Base-by-base conservation (phyloP, 1,284 basidiomycete genomes). In the Porogramme epimiltina region DNA sequence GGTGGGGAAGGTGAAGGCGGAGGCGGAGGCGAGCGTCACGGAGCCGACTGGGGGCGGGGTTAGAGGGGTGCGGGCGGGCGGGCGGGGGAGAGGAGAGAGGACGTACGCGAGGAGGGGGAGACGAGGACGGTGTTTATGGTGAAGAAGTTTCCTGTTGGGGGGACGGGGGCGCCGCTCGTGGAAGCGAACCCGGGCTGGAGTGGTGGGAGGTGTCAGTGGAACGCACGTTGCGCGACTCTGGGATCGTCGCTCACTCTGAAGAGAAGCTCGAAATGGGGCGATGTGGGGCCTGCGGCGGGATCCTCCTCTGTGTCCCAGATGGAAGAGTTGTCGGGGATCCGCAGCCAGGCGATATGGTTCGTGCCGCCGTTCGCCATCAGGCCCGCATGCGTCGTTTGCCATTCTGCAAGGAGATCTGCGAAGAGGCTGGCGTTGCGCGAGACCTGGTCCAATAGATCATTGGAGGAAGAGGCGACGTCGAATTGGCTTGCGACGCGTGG, bases 1-100 rank as follows among this genome's bases (percentile, higher is more conserved):
- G n/a, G n/a, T n/a, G n/a, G 77, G 77, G n/a, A 58, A 43, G n/a
- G 65, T 68, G 45, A 77, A 74, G 0, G 76, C 72, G 54, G 74
- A 62, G 15, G 61, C 61, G 4, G 69, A 71, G 8, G 31, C 23
- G 8, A 51, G 41, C n/a, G 50, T 47, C 18, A 51, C 36, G 36
- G 45, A 54, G 16, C 77, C 76, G 41, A 75, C 73, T 75, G 42
- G 34, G 52, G 5, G 24, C 19, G 20, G n/a, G n/a, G n/a, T n/a
- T n/a, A n/a, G n/a, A n/a, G n/a, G n/a, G n/a, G n/a, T n/a, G n/a
- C n/a, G n/a, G n/a, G n/a, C n/a, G n/a, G n/a, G n/a, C n/a, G n/a
- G n/a, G n/a, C 18, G 44, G 3, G 5, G 34, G 44, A 24, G 33
- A 20, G 8, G 33, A 20, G 38, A 19, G 38, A 5, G 18, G 20